These are phyloP conservation scores for Mucor racemosus DNA, from an alignment of 371 early-diverging fungal species.

Conservation along the genomic window DNA sequence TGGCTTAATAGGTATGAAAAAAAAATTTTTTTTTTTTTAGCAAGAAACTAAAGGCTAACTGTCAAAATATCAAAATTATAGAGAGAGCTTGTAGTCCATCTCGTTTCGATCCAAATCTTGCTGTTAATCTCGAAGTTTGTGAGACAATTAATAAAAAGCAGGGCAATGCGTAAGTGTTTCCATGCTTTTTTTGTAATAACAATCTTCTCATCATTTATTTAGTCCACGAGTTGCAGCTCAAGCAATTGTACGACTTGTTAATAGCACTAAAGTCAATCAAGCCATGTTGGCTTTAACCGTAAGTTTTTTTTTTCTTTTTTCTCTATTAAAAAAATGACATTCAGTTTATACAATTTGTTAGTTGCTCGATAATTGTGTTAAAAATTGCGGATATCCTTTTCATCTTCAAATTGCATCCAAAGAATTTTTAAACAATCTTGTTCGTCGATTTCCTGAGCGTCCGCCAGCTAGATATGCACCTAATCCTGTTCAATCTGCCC, in stretches of 20 bases:
- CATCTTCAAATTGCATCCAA: slow-evolving; percentile 92
- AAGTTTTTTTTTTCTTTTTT: slow-evolving; percentile 17
- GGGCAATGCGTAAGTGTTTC: slow-evolving; percentile 72
- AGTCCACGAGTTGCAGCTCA: slow-evolving; percentile 90
- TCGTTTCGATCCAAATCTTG: slow-evolving; percentile 77
- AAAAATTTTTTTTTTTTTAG: slow-evolving; percentile 1
- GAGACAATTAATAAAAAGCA: slow-evolving; percentile 91
- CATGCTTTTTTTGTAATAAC: neutral
- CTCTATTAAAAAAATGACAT: neutral
- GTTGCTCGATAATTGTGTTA: slow-evolving; percentile 93
- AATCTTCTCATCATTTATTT: neutral
- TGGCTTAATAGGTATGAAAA: slow-evolving; percentile 26
- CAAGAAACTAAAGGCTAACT: neutral
- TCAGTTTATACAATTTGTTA: slow-evolving; percentile 20
- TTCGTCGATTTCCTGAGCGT: slow-evolving; percentile 87
- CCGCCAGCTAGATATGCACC: slow-evolving; percentile 62
- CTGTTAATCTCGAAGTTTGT: slow-evolving; percentile 91
- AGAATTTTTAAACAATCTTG: slow-evolving; percentile 94
- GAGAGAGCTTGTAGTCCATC: slow-evolving; percentile 82
- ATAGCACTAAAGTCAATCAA: slow-evolving; percentile 69
- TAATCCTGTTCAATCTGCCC: slow-evolving; percentile 31
- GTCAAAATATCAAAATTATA: slow-evolving; percentile 22
- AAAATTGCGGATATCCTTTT: slow-evolving; percentile 96
- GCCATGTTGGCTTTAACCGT: slow-evolving; percentile 79
- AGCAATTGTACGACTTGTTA: slow-evolving; percentile 77